Evolutionary conservation across 805 yeast genomes (phyloP).

Genomic region (Starmerella bombi): DNA sequence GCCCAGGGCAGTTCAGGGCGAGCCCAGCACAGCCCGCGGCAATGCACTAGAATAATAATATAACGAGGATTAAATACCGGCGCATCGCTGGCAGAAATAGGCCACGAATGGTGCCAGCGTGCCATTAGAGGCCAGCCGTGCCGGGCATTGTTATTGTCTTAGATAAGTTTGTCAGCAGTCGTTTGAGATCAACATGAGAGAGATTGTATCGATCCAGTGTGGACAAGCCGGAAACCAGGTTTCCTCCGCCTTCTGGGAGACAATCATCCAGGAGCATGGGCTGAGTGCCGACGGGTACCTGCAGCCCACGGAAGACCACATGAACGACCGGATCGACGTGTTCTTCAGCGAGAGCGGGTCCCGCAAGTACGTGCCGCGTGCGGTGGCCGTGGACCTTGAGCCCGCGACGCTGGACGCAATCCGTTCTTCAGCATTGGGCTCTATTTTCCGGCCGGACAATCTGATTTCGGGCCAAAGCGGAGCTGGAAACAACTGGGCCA

Average conservation of each 20-base stretch:
- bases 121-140: too few relatives aligned
- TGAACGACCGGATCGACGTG: constrained; percentile 51
- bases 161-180: too few relatives aligned
- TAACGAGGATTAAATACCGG: too few relatives aligned
- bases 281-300: constrained; percentile 27
- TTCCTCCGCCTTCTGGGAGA: constrained; percentile 31
- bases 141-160: too few relatives aligned
- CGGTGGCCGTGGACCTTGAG: constrained; percentile 84
- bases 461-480: constrained; percentile 81
- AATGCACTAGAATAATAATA: too few relatives aligned
- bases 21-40: too few relatives aligned
- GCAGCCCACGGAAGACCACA: constrained; percentile 19
- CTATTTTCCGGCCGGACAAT: constrained; percentile 85
- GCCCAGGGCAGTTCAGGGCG: too few relatives aligned
- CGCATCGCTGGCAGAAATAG: too few relatives aligned
- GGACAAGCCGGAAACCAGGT: constrained; percentile 37
- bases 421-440: constrained; percentile 63
- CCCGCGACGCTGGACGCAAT: constrained; percentile 89
- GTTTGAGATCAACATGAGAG: too few relatives aligned
- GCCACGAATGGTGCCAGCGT: too few relatives aligned
- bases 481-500: constrained; percentile 96
- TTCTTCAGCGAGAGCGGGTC: constrained; percentile 70
- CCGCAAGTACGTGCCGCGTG: constrained; percentile 87
- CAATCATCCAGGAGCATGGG: constrained; percentile 29
- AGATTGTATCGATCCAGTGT: constrained; percentile 33